phyloP scores from a whole-genome alignment of 768 basidiomycete species.

The Infundibulicybe gibba region DNA sequence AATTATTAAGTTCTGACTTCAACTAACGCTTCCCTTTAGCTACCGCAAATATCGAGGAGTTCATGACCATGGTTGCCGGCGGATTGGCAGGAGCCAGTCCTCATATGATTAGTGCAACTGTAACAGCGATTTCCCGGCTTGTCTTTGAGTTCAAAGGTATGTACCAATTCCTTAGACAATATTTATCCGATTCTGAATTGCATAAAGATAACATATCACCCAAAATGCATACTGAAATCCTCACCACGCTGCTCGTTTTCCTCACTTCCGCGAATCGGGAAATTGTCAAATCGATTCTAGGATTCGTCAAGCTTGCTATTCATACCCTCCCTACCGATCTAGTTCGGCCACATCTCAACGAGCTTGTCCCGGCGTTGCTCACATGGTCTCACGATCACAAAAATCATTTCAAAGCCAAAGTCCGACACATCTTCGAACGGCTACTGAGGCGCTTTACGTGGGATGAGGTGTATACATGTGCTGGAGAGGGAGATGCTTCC shows the following conservation, averaged over 20 bases:
- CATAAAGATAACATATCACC: constrained; percentile 59
- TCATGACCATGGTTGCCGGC: constrained; percentile 94
- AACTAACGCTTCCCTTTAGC: constrained; percentile 25
- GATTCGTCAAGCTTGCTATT: constrained; percentile 90
- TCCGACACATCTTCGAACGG: constrained; percentile 95
- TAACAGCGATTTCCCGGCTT: constrained; percentile 90
- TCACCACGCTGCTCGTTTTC: constrained; percentile 86
- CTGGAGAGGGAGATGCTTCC: constrained; percentile 73
- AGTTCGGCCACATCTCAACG: constrained; percentile 71
- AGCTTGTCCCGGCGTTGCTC: constrained; percentile 80
- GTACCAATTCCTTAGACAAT: not conserved
- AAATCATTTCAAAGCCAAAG: constrained; percentile 97
- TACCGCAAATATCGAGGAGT: constrained; percentile 81
- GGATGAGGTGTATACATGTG: constrained; percentile 75
- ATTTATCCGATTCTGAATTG: not conserved
- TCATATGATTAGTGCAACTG: constrained; percentile 97
- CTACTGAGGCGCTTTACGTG: constrained; percentile 89
- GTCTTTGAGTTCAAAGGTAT: constrained; percentile 92
- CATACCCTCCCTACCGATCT: constrained; percentile 76
- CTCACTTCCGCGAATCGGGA: constrained; percentile 93
- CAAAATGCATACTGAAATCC: constrained; percentile 77
- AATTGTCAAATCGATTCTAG: constrained; percentile 95
- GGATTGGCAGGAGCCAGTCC: constrained; percentile 91
- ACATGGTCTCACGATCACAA: constrained; percentile 97
- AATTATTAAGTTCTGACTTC: constrained; percentile 5